Evolutionary conservation across 768 basidiomycete species (phyloP), one percentile per base, ranked within the genome.

Genomic region (Sarcomyxa edulis): DNA sequence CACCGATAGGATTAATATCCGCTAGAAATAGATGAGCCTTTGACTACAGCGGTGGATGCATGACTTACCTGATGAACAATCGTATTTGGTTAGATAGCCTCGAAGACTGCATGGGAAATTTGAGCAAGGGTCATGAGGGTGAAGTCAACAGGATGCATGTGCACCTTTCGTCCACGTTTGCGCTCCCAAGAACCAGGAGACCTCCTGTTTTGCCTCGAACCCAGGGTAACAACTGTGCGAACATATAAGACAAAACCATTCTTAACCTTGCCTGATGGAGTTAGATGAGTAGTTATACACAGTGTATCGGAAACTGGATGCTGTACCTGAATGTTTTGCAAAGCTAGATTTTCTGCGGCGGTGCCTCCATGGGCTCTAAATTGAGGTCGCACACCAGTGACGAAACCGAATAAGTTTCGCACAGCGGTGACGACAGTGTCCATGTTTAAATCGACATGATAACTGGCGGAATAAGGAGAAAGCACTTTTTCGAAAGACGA

Each of bases 1-100:
- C 90, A 2, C 96, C 96, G 44, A 99, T 99, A 3, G 96, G 96
- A 59, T 99, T 99, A 54, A 99, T 81, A 57, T 99, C 96, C 43
- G 96, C 96, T 82, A 58, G 45, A 18, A 30, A 34, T 19, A 27
- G 28, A 14, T 44, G 20, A 43, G 36, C 35, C 10, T 32, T 33
- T 26, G 12, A 24, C 30, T 14, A 34, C 26, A 19, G 2, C 4
- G 11, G 20, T n/a, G 21, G 12, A 11, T 4, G 20, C 20, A 19
- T 10, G 11, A 48, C 65, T 28, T 46, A 84, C 87, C 85, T 6
- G 88, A 90, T 4, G 89, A 95, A 51, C 85, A 98, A 57, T 99
- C 96, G 56, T 98, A 98, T 65, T 99, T 98, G 1, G 96, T 99
- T 43, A 96, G 66, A 59, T 98, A 99, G 5, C 96, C 96, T 37